Evolutionary conservation across 2,329 filamentous ascomycete species (phyloP), one percentile per base, ranked within the genome.

Genomic region (Epicoccum nigrum): DNA sequence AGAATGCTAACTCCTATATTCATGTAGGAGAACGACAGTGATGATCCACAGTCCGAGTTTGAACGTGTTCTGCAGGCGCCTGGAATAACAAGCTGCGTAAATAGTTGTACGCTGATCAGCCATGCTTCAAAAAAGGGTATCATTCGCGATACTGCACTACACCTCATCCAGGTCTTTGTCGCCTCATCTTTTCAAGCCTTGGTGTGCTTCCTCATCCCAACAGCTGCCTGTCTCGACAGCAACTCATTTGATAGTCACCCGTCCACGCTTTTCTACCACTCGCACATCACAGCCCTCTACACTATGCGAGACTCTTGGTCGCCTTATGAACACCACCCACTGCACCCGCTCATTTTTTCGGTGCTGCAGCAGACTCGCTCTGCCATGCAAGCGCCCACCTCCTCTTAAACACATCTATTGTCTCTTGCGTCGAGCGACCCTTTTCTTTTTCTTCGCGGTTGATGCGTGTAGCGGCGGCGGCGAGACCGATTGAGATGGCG

Each of bases 391-490:
- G 46, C 5, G 57, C 62, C 27, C 68, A 63, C 50, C 77, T 73
- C 60, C 72, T 68, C 65, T 68, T 76, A 19, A 78, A 43, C 9
- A 72, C 65, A n/a, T 74, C 73, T 11, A 75, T 56, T 2, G 64
- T 77, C 56, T 79, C 54, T 21, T 61, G 50, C 28, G 67, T 72
- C 8, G 55, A 70, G 40, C 71, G 64, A 2, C 76, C 78, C 56
- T 76, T 77, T 55, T 77, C 77, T 48, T 74, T 77, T 57, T 81
- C 78, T 55, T 81, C 78, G 13, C 78, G 72, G 38, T 74, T 65
- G 35, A 74, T 73, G 19, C 72, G 67, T 40, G 70, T 71, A 4
- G 58, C 63, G 12, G 77, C 77, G 7, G 79, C 78, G 0, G 72
- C 68, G 43, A 75, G 56, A 41, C 79, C 79, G 46, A 80, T 76